Evolutionary conservation across 1,139 yeast species (phyloP).

Genomic region (Chernovozyma sophiae-reginae): DNA sequence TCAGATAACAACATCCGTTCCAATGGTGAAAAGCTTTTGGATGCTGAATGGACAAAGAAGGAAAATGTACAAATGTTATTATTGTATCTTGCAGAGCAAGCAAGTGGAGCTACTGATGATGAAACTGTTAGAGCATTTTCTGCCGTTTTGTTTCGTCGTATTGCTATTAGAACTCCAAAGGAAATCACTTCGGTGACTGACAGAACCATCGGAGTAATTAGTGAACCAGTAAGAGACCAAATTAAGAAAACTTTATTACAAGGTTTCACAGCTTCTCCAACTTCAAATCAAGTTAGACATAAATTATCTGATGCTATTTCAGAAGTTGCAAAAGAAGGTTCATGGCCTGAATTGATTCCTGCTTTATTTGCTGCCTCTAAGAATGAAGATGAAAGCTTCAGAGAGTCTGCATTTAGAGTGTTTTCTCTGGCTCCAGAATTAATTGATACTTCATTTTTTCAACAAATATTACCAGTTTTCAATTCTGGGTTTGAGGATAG

Average conservation of each 20-base stretch:
- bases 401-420: conserved; percentile 90
- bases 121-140: conserved; percentile 61
- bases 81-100: conserved; percentile 78
- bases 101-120: conserved; percentile 50
- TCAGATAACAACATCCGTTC: conserved; percentile 72
- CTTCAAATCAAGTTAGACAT: conserved; percentile 74
- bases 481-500: conserved; percentile 75
- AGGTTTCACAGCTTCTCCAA: conserved; percentile 63
- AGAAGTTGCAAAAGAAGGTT: conserved; percentile 75
- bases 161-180: conserved; percentile 74
- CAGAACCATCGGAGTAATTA: conserved; percentile 70
- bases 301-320: conserved; percentile 92
- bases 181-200: conserved; percentile 61
- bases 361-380: conserved; percentile 67
- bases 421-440: conserved; percentile 81
- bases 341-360: conserved; percentile 78
- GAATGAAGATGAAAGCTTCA: conserved; percentile 61
- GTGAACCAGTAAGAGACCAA: conserved; percentile 55
- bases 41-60: conserved; percentile 67
- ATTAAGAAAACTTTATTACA: conserved; percentile 63
- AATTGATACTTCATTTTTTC: conserved; percentile 54
- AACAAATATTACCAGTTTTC: conserved; percentile 64
- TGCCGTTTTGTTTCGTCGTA: conserved; percentile 85
- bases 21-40: conserved; percentile 71
- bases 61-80: conserved; percentile 66